A percentile compares a stretch with the other conserved stretches of the same genome.
These are phyloP conservation scores for Cadophora gregata DNA, from an alignment of 2,329 filamentous ascomycete genomes.

Conservation along the genomic window DNA sequence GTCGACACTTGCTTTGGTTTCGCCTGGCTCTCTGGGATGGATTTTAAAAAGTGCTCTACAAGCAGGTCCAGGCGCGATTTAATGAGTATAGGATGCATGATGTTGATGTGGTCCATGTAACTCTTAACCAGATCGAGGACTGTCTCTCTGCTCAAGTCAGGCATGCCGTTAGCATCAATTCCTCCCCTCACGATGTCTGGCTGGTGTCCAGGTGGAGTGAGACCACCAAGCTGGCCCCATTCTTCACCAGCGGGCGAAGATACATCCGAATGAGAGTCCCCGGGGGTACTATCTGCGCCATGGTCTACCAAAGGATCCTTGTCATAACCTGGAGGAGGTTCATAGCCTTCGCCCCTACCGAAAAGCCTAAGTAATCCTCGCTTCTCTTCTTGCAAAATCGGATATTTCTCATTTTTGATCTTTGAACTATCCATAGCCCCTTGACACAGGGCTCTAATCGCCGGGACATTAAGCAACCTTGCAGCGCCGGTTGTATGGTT, in stretches of 20 bases:
- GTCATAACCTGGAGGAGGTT: slow-evolving; percentile 55
- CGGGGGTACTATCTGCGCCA: slow-evolving; percentile 51
- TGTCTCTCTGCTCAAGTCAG: slow-evolving; percentile 58
- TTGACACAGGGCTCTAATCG: slow-evolving; percentile 64
- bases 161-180: slow-evolving; percentile 52
- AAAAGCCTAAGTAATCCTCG: slow-evolving; percentile 78
- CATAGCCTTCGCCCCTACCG: slow-evolving; percentile 78
- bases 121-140: slow-evolving; percentile 61
- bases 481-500: slow-evolving; percentile 93
- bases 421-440: slow-evolving; percentile 54
- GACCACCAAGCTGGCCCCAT: slow-evolving; percentile 63
- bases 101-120: slow-evolving; percentile 66
- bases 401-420: slow-evolving; percentile 70
- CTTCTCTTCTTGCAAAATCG: slow-evolving; percentile 75
- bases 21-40: slow-evolving; percentile 39
- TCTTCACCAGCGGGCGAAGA: slow-evolving; percentile 59
- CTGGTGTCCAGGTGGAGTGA: slow-evolving; percentile 39
- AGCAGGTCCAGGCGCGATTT: slow-evolving; percentile 55
- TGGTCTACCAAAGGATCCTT: slow-evolving; percentile 45
- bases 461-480: slow-evolving; percentile 75
- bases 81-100: slow-evolving; percentile 68
- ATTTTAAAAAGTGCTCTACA: slow-evolving; percentile 42
- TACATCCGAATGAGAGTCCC: slow-evolving; percentile 56
- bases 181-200: slow-evolving; percentile 34
- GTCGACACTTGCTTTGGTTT: slow-evolving; percentile 37